These are phyloP conservation scores for Tuber melanosporum DNA, from an alignment of 495 filamentous ascomycete genomes.

Conservation along the genomic window DNA sequence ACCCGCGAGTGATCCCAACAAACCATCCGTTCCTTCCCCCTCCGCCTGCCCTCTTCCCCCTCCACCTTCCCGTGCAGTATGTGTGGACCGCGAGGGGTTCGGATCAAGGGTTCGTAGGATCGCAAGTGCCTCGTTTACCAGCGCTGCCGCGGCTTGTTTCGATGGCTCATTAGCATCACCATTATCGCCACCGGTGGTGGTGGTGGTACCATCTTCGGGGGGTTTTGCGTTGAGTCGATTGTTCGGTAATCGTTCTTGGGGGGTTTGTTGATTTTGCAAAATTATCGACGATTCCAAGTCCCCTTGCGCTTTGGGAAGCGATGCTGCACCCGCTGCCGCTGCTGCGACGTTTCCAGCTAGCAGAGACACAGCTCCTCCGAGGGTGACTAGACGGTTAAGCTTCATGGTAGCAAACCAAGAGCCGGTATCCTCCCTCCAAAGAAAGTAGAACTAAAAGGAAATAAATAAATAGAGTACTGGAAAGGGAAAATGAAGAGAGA, in stretches of 20 bases:
- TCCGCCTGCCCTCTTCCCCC: slow-evolving; percentile 9
- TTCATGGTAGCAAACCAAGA: slow-evolving; percentile 4
- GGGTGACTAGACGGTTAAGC: slow-evolving; percentile 10
- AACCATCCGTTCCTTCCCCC: slow-evolving; percentile 10
- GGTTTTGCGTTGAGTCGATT: slow-evolving; percentile 17
- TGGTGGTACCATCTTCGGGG: neutral
- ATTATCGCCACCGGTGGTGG: neutral
- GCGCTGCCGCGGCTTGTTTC: slow-evolving; percentile 10
- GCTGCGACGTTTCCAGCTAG: slow-evolving; percentile 19
- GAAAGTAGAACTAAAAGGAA: neutral
- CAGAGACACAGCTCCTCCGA: slow-evolving; percentile 22
- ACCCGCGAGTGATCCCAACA: slow-evolving; percentile 26
- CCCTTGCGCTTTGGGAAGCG: neutral
- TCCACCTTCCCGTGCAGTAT: neutral
- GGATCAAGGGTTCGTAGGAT: slow-evolving; percentile 40
- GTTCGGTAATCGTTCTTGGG: slow-evolving; percentile 18
- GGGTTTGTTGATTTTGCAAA: slow-evolving; percentile 16
- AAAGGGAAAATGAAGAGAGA: neutral
- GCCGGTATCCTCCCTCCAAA: neutral
- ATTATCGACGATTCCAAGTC: slow-evolving; percentile 7
- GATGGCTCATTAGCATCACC: slow-evolving; percentile 3
- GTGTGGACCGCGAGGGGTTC: slow-evolving; percentile 16
- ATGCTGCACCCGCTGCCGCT: neutral
- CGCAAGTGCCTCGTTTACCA: slow-evolving; percentile 36
- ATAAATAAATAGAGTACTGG: neutral